Base-by-base conservation (phyloP, 352 stramenopile species). In the Phytophthora constricta region DNA sequence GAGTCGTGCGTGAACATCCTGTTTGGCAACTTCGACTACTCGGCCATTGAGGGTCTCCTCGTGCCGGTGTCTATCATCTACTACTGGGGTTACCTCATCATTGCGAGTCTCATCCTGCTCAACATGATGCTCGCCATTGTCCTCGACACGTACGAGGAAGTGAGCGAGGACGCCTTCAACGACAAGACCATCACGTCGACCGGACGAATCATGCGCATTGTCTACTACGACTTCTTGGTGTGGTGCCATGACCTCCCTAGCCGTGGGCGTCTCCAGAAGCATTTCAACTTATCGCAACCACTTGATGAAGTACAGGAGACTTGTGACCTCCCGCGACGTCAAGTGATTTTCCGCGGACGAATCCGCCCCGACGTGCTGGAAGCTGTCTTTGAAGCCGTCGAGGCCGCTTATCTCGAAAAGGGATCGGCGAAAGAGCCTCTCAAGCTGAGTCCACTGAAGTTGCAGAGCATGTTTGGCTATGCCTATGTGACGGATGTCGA, bases 101-200 rank as follows among this genome's bases (percentile, higher is more conserved):
- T 85, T 16, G 74, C 79, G 56, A 76, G 67, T 33, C 74, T 87
- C 58, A 58, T 87, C 37, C 66, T 87, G 45, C 78, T 87, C 68
- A 87, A 82, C 66, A 85, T 87, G 68, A 84, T 85, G 70, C 72
- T 87, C 25, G 79, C 76, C 34, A 87, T 87, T 48, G 76, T 87
- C 7, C 60, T 87, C 20, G 74, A 84, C 43, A 65, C 76, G 25
- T 87, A 82, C 68, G 58, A 54, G 2, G 60, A 77, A 17, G 72
- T 83, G 54, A 75, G 51, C 11, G 47, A 67, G 14, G 56, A 77
- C 25, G 58, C 48, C 25, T 66, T 60, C 0, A 53, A 57, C 2
- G 66, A 27, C 17, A 62, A 42, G n/a, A 58, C 47, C 37, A 74
- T 37, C 31, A 37, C 31, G 7, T 37, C 31, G 31, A 37, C 13